Percentiles rank a stretch among this genome's conserved stretches.
Evolutionary conservation across 2,329 filamentous ascomycete species (phyloP).

Genomic region (Cytospora schulzeri): DNA sequence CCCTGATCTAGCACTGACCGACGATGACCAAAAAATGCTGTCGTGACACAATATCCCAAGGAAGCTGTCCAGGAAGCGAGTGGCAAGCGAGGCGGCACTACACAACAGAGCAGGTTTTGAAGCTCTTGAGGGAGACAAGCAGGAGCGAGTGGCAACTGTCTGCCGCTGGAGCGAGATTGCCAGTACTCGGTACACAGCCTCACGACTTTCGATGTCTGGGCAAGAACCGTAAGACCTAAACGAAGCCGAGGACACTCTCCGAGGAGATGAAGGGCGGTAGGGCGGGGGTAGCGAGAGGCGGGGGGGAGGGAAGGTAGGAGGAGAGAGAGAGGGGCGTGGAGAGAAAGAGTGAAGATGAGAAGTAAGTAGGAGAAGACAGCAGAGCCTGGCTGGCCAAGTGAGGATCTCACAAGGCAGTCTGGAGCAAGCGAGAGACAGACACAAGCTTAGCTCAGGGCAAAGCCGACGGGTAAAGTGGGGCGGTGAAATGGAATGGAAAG

Average conservation of each 20-base stretch:
- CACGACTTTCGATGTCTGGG: neutral
- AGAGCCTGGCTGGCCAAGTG: neutral
- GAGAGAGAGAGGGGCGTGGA: neutral
- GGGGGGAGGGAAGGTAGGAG: neutral
- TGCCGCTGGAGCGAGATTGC: neutral
- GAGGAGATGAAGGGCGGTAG: neutral
- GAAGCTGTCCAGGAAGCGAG: slow-evolving; percentile 7
- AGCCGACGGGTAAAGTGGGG: neutral
- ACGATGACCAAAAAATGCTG: neutral
- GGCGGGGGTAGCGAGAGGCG: neutral
- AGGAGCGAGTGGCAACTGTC: neutral
- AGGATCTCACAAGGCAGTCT: neutral
- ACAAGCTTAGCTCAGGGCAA: neutral
- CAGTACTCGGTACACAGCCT: neutral
- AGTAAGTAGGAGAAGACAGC: neutral
- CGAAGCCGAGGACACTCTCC: neutral
- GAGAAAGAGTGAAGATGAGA: neutral
- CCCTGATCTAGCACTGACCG: slow-evolving; percentile 3
- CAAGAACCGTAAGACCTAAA: neutral
- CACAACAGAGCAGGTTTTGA: neutral
- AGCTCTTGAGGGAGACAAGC: neutral
- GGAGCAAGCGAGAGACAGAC: neutral
- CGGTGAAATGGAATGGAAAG: neutral
- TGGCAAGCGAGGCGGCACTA: neutral
- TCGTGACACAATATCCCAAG: slow-evolving; percentile 1